A percentile compares a stretch with the other conserved stretches of the same genome.
phyloP scores from a whole-genome alignment of 2,329 filamentous ascomycete genomes.

The Epicoccum sorghinum region DNA sequence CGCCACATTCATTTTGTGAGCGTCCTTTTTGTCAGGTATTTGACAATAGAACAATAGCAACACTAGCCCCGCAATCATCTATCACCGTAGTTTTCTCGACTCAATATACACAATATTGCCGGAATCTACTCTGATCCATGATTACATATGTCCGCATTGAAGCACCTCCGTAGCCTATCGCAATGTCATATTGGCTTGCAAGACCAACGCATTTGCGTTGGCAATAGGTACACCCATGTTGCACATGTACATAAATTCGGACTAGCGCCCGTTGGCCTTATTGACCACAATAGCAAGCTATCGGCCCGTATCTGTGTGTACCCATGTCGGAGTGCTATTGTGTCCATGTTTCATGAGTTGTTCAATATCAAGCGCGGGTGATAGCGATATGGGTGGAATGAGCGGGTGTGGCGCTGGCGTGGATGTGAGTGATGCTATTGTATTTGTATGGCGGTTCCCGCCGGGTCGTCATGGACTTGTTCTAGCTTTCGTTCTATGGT shows the following conservation, averaged over 20 bases:
- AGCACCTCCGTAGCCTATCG: background rate
- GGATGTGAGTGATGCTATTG: background rate
- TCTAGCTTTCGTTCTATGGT: background rate
- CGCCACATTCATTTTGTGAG: background rate
- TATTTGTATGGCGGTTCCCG: constrained; percentile 2
- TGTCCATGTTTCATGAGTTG: constrained; percentile 7
- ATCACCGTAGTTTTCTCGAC: background rate
- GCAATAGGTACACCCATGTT: constrained; percentile 3
- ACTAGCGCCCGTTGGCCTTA: constrained; percentile 9
- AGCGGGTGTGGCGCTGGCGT: constrained; percentile 4
- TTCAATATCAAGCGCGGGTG: constrained; percentile 2
- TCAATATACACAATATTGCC: background rate
- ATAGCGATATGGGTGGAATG: background rate
- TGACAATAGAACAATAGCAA: constrained; percentile 12
- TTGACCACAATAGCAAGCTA: constrained; percentile 17
- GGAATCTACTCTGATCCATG: background rate
- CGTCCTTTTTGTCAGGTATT: background rate
- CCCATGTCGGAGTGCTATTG: constrained; percentile 5
- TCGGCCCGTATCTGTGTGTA: constrained; percentile 4
- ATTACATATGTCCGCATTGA: background rate
- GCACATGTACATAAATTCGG: background rate
- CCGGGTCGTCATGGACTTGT: background rate
- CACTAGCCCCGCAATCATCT: background rate
- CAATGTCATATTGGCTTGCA: background rate
- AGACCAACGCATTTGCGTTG: background rate